These are phyloP conservation scores for Alnus glutinosa DNA, from an alignment of 306 rosid genomes.

Conservation along the genomic window DNA sequence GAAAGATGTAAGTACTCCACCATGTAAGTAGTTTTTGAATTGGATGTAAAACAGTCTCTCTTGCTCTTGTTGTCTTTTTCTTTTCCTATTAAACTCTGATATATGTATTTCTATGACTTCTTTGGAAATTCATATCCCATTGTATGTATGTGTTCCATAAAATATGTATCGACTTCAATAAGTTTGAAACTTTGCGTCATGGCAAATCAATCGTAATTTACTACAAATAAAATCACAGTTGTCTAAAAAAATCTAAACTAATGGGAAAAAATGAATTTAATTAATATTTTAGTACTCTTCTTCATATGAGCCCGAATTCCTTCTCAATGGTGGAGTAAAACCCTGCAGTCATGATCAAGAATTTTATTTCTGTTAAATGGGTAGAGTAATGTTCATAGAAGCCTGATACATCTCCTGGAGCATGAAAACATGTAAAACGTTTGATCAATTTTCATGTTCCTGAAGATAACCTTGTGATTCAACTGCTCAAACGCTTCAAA, in stretches of 20 bases:
- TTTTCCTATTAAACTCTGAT: too few relatives aligned
- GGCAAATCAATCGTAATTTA: background rate
- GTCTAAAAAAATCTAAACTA: too few relatives aligned
- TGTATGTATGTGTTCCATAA: background rate
- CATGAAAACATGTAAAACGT: background rate
- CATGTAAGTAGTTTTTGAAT: constrained; percentile 1
- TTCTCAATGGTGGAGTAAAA: too few relatives aligned
- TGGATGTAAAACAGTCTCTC: too few relatives aligned
- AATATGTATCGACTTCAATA: background rate
- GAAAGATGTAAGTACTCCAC: constrained; percentile 49
- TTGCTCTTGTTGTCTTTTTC: too few relatives aligned
- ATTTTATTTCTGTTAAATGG: background rate
- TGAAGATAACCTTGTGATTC: too few relatives aligned
- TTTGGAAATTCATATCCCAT: background rate
- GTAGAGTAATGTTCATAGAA: background rate
- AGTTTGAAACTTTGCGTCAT: background rate
- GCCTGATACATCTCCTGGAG: background rate
- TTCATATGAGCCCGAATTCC: too few relatives aligned
- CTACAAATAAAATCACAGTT: background rate
- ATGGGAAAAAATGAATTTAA: too few relatives aligned
- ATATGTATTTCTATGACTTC: background rate
- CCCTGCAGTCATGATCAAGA: too few relatives aligned
- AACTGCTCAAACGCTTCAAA: background rate
- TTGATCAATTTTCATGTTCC: background rate
- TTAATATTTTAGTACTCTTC: too few relatives aligned